phyloP scores from a whole-genome alignment of 2,329 filamentous ascomycete species.

The Aspergillus sp. region DNA sequence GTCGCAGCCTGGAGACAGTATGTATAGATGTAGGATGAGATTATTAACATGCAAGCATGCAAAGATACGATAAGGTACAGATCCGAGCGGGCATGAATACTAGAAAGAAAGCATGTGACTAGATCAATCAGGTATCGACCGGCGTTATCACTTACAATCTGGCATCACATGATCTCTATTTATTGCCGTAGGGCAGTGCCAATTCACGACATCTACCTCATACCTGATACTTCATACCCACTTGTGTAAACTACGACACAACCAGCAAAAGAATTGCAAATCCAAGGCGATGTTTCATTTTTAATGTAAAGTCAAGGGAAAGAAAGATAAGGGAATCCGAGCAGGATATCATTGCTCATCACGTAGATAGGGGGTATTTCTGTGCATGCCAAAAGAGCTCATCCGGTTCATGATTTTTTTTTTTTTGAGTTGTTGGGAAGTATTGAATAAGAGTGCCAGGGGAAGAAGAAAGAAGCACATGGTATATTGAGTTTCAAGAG shows the following conservation, averaged over 20 bases:
- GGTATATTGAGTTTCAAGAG: constrained; percentile 21
- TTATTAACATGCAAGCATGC: too few relatives aligned
- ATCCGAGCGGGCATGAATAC: neutral
- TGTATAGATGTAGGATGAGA: too few relatives aligned
- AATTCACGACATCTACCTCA: neutral
- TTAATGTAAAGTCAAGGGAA: neutral
- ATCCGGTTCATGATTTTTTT: too few relatives aligned
- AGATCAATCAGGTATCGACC: too few relatives aligned
- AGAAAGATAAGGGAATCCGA: neutral
- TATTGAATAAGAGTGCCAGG: neutral
- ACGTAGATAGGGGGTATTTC: neutral
- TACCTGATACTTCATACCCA: neutral
- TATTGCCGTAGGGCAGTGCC: neutral
- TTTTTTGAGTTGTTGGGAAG: too few relatives aligned
- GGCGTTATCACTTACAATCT: neutral
- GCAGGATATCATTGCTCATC: neutral
- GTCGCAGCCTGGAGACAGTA: too few relatives aligned
- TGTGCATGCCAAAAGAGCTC: neutral
- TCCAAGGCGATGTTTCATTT: neutral
- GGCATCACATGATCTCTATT: neutral
- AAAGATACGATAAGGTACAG: too few relatives aligned
- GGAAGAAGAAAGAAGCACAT: constrained; percentile 1
- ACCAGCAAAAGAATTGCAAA: neutral
- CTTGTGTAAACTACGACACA: neutral
- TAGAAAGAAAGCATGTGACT: neutral